phyloP scores from a whole-genome alignment of 2,329 filamentous ascomycete species.

The Epichloe typhina region DNA sequence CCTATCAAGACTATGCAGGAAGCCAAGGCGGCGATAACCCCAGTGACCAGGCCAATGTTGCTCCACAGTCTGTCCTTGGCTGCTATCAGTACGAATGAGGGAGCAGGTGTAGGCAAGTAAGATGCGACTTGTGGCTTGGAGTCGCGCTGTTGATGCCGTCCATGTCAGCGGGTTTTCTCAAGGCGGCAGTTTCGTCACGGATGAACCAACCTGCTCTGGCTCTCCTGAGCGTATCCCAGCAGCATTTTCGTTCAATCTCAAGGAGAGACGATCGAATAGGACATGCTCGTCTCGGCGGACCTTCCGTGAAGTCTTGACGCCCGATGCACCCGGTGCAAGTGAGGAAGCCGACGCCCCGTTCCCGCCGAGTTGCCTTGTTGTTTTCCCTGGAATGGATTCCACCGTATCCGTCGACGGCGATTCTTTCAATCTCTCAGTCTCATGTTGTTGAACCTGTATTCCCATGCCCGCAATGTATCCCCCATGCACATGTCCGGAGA shows the following conservation, averaged over 20 bases:
- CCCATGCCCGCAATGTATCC: not conserved
- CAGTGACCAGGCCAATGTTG: not conserved
- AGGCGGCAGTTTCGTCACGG: not conserved
- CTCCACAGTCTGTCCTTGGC: not conserved
- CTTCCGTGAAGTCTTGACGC: not conserved
- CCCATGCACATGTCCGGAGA: not conserved
- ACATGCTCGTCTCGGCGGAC: not conserved
- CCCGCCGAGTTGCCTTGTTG: not conserved
- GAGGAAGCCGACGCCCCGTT: not conserved
- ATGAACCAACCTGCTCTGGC: not conserved
- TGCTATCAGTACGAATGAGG: not conserved
- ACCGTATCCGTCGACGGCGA: not conserved
- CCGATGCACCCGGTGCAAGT: not conserved
- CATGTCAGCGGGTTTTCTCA: not conserved
- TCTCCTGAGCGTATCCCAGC: not conserved
- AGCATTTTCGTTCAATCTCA: not conserved
- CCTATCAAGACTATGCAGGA: not conserved
- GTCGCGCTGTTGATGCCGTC: not conserved
- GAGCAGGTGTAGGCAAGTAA: not conserved
- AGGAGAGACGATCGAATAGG: not conserved
- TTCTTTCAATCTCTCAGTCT: not conserved
- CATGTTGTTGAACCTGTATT: not conserved
- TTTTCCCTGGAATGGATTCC: not conserved
- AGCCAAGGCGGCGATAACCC: not conserved
- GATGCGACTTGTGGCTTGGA: not conserved